Percentiles rank a stretch among this genome's conserved stretches.
Evolutionary conservation across 2,329 filamentous ascomycete genomes (phyloP).

Genomic region (Ophiostoma perfectum): DNA sequence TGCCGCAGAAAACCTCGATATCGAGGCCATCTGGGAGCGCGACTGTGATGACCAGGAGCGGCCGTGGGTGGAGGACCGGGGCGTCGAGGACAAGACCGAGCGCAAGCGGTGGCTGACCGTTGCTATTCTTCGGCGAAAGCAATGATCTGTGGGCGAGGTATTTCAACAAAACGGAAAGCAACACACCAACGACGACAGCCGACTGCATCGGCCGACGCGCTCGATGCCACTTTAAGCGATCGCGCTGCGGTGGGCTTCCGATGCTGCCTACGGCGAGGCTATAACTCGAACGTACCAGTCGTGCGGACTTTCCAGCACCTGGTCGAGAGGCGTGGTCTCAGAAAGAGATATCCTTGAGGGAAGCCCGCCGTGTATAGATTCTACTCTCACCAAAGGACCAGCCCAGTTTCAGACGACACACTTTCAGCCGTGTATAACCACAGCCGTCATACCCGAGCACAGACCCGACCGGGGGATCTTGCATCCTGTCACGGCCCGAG

Average conservation of each 20-base stretch:
- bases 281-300: too few species aligned
- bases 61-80: conserved; percentile 56
- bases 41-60: conserved; percentile 60
- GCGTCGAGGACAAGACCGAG: conserved; percentile 54
- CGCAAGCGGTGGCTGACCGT: conserved; percentile 68
- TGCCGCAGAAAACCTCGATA: conserved; percentile 46
- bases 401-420: not conserved
- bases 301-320: too few species aligned
- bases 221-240: not conserved
- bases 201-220: too few species aligned
- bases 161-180: not conserved
- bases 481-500: not conserved
- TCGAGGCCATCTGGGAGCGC: conserved; percentile 64
- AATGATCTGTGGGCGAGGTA: not conserved
- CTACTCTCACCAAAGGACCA: too few species aligned
- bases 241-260: too few species aligned
- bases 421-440: not conserved
- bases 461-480: not conserved
- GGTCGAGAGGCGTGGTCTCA: too few species aligned
- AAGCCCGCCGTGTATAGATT: too few species aligned
- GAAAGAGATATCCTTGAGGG: too few species aligned
- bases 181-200: not conserved
- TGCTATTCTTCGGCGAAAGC: conserved; percentile 39
- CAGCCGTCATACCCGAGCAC: not conserved
- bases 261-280: too few species aligned